phyloP scores from a whole-genome alignment of 2,329 filamentous ascomycete genomes.

The Colletotrichum cereale region DNA sequence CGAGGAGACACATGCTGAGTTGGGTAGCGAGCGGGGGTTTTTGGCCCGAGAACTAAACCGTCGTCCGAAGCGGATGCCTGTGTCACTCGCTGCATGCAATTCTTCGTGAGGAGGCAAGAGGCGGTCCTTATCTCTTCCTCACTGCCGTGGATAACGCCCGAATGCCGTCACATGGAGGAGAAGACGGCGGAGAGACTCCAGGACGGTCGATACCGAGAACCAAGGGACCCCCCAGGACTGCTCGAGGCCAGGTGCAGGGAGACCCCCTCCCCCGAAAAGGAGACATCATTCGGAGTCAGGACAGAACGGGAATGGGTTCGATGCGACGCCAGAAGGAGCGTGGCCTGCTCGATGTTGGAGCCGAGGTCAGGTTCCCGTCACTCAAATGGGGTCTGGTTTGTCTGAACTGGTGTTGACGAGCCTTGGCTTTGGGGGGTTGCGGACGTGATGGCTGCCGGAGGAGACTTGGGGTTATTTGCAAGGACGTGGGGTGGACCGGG shows the following conservation, averaged over 20 bases:
- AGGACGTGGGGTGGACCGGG: conserved; percentile 16
- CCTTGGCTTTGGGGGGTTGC: conserved; percentile 2
- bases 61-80: background rate
- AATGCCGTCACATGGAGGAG: background rate
- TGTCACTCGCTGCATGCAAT: background rate
- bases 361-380: conserved; percentile 21
- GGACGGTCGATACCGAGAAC: background rate
- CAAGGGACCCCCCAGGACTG: background rate
- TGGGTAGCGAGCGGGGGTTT: background rate
- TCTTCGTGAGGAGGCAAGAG: background rate
- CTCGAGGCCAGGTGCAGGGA: background rate
- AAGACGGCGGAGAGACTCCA: background rate
- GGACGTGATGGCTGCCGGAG: background rate
- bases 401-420: background rate
- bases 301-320: conserved; percentile 17
- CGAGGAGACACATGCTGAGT: background rate
- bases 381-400: background rate
- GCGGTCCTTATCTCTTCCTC: background rate
- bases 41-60: background rate
- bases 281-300: background rate
- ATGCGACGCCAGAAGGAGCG: conserved; percentile 25
- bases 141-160: background rate
- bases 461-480: background rate
- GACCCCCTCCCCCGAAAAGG: background rate
- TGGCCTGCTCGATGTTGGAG: conserved; percentile 18